Evolutionary conservation across 352 stramenopile species (phyloP).

Genomic region (Phytophthora lateralis): DNA sequence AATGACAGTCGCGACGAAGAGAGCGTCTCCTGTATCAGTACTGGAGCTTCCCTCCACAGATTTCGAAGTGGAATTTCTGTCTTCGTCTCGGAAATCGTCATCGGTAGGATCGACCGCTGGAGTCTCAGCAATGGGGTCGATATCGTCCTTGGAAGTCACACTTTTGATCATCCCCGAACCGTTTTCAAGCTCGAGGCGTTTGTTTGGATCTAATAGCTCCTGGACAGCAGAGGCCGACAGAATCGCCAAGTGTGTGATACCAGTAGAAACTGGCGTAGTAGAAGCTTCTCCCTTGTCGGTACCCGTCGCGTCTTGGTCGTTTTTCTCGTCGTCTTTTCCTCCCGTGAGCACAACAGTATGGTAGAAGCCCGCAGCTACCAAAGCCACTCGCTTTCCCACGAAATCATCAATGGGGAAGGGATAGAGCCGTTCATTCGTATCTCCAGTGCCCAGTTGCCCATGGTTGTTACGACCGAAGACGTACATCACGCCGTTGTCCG

Average conservation of each 20-base stretch:
- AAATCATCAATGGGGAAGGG: conserved; percentile 91
- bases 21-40: conserved; percentile 26
- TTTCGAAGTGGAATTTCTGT: conserved; percentile 16
- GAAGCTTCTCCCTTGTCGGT: conserved; percentile 20
- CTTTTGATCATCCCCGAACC: neutral
- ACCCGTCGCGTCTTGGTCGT: conserved; percentile 20
- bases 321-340: conserved; percentile 64
- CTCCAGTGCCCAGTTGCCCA: conserved; percentile 91
- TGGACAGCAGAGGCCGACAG: conserved; percentile 20
- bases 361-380: conserved; percentile 93
- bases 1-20: conserved; percentile 59
- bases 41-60: neutral
- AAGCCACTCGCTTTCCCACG: conserved; percentile 85
- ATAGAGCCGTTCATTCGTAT: conserved; percentile 87
- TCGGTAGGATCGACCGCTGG: conserved; percentile 39
- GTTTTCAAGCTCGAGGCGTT: conserved; percentile 1
- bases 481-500: conserved; percentile 90
- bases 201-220: conserved; percentile 22
- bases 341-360: conserved; percentile 92
- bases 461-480: conserved; percentile 96
- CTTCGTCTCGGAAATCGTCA: conserved; percentile 57
- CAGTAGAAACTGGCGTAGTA: conserved; percentile 4
- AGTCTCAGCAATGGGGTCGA: conserved; percentile 6
- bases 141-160: neutral
- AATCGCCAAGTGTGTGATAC: conserved; percentile 19